Evolutionary conservation across 78 protist genomes (phyloP).

Genomic region (Dictyostelium purpureum): DNA sequence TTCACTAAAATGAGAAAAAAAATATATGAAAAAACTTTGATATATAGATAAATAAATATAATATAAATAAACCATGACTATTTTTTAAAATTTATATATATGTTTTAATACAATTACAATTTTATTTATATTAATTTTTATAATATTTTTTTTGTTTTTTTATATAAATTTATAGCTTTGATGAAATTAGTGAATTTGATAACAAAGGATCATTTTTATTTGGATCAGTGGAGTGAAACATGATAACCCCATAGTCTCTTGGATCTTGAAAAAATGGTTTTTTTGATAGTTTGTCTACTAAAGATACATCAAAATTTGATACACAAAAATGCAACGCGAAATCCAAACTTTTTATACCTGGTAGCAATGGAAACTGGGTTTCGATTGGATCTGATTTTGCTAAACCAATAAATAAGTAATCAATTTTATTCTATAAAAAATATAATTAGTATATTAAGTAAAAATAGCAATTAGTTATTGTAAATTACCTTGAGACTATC

Average conservation of each 20-base stretch:
- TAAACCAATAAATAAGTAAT: constrained; percentile 61
- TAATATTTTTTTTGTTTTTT: neutral
- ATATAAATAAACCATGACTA: too few relatives aligned
- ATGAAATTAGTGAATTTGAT: constrained; percentile 8
- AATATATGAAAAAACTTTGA: too few relatives aligned
- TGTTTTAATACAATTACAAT: neutral
- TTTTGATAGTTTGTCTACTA: neutral
- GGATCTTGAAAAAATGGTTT: constrained; percentile 65
- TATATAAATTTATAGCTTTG: neutral
- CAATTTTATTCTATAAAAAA: constrained; percentile 2
- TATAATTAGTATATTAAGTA: neutral
- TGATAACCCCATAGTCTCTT: constrained; percentile 41
- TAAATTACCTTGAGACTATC: constrained; percentile 15
- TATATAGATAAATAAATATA: too few relatives aligned
- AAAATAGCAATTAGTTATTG: neutral
- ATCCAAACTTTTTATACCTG: constrained; percentile 48
- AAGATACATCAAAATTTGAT: neutral
- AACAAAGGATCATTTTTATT: neutral
- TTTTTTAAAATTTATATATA: too few relatives aligned
- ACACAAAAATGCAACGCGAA: constrained; percentile 33
- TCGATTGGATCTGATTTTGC: constrained; percentile 69
- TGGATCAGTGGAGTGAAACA: constrained; percentile 14
- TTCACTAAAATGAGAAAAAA: too few relatives aligned
- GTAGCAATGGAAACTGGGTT: constrained; percentile 44
- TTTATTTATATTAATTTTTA: neutral